Evolutionary conservation across 257 asterid species (phyloP), one percentile per base, ranked within the genome.

Genomic region (Ocimum tenuiflorum): DNA sequence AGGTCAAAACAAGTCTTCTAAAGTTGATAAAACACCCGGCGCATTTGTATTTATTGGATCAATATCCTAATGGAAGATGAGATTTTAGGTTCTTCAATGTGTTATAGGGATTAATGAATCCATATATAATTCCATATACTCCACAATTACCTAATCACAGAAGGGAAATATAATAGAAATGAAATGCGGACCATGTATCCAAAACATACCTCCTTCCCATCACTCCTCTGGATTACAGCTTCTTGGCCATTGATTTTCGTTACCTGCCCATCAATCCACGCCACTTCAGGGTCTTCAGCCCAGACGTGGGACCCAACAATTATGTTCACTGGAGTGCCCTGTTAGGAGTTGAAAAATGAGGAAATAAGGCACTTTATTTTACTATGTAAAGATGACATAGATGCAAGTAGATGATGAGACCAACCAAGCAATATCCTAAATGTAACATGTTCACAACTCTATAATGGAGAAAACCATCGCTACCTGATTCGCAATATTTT

Each of bases 281-380:
- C 87, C 72, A 74, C 46, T 12, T n/a, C 60, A 15, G 85, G 88
- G 84, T 94, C 99, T 80, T 86, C 95, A 49, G 69, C 74, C 99
- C 99, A 94, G 70, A 94, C 95, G 47, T 94, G 85, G 68, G 99
- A 94, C 29, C 97, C 97, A 50, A 79, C 96, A 58, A 90, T 90
- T 67, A 94, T 90, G 73, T 89, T 88, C 68, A 94, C 99, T 31
- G 84, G 67, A 73, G 96, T 86, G 24, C 96, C 96, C 97, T 94
- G 88, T 49, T 49, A 57, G 47, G 65, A 68, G 49, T 60, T 48
- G 53, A 77, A 60, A 38, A 41, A 33, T 17, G 51, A 43, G 48
- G 53, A 42, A 11, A 68, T 69, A 39, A 63, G 33, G 38, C 29
- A 41, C 55, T 39, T 50, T 47, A n/a, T 41, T 43, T 43, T 41